These are phyloP conservation scores for Paecilomyces variotii DNA, from an alignment of 2,329 filamentous ascomycete species.

Conservation along the genomic window DNA sequence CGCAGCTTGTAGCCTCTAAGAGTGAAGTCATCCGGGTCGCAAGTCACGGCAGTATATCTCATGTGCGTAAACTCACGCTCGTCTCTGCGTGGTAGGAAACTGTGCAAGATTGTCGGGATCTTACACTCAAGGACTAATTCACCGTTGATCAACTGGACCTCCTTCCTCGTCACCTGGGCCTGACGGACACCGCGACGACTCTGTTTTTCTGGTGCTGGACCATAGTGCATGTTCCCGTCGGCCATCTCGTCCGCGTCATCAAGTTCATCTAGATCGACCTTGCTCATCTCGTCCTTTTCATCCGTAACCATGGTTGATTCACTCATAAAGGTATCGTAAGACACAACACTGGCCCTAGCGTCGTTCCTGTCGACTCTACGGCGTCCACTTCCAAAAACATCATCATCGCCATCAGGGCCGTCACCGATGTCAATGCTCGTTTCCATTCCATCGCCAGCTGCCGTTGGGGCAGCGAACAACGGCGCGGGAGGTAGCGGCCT, in stretches of 20 bases:
- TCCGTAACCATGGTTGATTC: constrained; percentile 53
- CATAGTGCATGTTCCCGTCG: constrained; percentile 61
- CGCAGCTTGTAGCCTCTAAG: constrained; percentile 83
- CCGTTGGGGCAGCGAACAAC: constrained; percentile 58
- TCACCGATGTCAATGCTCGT: constrained; percentile 45
- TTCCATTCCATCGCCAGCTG: constrained; percentile 23
- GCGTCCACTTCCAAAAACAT: constrained; percentile 57
- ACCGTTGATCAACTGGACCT: constrained; percentile 93
- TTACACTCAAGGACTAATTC: constrained; percentile 98
- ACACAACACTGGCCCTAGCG: constrained; percentile 49
- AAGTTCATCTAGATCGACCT: constrained; percentile 39
- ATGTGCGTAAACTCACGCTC: constrained; percentile 97
- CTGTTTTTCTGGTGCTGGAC: constrained; percentile 79
- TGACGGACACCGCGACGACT: constrained; percentile 77
- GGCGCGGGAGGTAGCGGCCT: constrained; percentile 83
- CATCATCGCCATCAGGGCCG: constrained; percentile 58
- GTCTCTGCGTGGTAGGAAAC: constrained; percentile 85
- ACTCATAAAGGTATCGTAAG: constrained; percentile 56
- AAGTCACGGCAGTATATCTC: constrained; percentile 98
- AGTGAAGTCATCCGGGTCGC: constrained; percentile 90
- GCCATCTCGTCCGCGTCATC: constrained; percentile 48
- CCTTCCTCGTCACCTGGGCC: constrained; percentile 84
- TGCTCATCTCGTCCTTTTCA: constrained; percentile 36
- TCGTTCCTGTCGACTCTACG: constrained; percentile 42
- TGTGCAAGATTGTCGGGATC: constrained; percentile 96